Evolutionary conservation across 2,329 filamentous ascomycete species (phyloP), one percentile per base, ranked within the genome.

Genomic region (Neofusicoccum parvum): DNA sequence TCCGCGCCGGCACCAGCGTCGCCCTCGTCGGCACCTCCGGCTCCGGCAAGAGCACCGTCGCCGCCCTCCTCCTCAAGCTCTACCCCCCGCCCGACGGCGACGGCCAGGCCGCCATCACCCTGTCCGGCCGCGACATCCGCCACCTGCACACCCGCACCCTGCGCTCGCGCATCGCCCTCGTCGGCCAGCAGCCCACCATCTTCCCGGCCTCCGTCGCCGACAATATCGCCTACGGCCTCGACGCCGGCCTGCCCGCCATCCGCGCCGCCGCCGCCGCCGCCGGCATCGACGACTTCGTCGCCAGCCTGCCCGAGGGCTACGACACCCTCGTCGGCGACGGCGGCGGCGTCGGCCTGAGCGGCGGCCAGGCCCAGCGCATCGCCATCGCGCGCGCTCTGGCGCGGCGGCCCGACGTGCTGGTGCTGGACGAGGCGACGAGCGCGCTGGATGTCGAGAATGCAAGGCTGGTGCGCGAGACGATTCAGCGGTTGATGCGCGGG

Each of bases 21-120:
- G 92, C 92, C 2, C 87, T 98, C 20, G 92, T 96, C 2, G 94
- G 94, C 0, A 80, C 86, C 0, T 97, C 93, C 0, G 94, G 95
- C 0, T 92, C 90, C n/a, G 94, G 95, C 0, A 98, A 99, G 79
- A 94, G 90, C 14, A 97, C 94, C 0, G 83, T 97, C 41, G 85
- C 90, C 0, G 86, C 90, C 0, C 80, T 98, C 0, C 81, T 98
- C 0, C 79, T 96, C 3, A 87, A 90, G 0, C 82, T 97, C 0
- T 92, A 95, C 72, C 76, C 81, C 62, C 69, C 76, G 1, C 34
- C 39, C 12, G 58, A 46, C 39, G 23, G 56, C 7, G 45, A 49
- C 20, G 32, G 69, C 62, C 41, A 65, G 65, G n/a, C 76, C 27
- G 27, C 27, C 27, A 32, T 92, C 2, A 86, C 82, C 1, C 88